Evolutionary conservation across 257 asterid genomes (phyloP).

Genomic region (Scutellaria barbata): DNA sequence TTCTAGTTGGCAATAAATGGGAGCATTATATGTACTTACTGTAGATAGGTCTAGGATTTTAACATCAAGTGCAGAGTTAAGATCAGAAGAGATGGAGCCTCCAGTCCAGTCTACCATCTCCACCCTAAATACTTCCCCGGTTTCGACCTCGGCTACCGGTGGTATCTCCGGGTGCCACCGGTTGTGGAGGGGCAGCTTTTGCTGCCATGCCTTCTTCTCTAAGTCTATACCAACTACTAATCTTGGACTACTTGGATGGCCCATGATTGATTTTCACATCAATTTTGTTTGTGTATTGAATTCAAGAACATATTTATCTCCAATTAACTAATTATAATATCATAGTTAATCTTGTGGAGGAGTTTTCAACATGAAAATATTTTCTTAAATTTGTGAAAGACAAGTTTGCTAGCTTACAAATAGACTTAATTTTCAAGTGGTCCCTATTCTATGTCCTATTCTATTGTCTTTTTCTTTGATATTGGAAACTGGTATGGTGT

Average conservation of each 20-base stretch:
- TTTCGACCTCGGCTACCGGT: conserved; percentile 62
- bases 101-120: conserved; percentile 89
- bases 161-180: conserved; percentile 92
- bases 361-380: background rate
- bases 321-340: background rate
- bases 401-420: conserved; percentile 43
- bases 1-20: too few relatives aligned
- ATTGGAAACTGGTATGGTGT: conserved; percentile 29
- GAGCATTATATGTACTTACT: conserved; percentile 48
- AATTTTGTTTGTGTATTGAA: background rate
- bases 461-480: conserved; percentile 22
- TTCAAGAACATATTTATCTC: too few relatives aligned
- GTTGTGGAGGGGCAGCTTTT: conserved; percentile 72
- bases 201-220: conserved; percentile 73
- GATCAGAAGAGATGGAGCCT: conserved; percentile 58
- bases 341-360: conserved; percentile 1
- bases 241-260: conserved; percentile 73
- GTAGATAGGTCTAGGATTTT: conserved; percentile 58
- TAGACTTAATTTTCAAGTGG: conserved; percentile 35
- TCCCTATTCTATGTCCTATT: conserved; percentile 39
- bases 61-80: conserved; percentile 66
- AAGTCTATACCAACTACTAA: conserved; percentile 64
- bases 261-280: conserved; percentile 48
- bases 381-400: conserved; percentile 24
- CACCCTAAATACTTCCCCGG: conserved; percentile 72